Percentiles rank a stretch among this genome's conserved stretches.
Evolutionary conservation across 495 filamentous ascomycete species (phyloP).

Genomic region (Lepraria neglecta): DNA sequence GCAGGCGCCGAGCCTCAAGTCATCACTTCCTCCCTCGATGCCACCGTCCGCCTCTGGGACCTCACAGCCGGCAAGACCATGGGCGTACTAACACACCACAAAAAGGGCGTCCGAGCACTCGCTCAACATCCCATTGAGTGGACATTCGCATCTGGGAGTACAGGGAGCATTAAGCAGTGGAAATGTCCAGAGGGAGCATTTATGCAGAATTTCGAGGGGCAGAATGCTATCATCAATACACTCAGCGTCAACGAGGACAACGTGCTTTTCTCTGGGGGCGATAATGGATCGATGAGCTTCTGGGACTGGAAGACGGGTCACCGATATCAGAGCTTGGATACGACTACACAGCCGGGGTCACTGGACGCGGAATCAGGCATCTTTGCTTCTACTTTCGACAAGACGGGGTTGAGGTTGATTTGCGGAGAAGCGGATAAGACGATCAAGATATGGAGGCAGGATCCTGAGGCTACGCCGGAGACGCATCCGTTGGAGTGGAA

Average conservation of each 20-base stretch:
- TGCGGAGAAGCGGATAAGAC: conserved; percentile 97
- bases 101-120: conserved; percentile 88
- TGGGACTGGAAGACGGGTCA: conserved; percentile 99
- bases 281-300: conserved; percentile 94
- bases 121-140: conserved; percentile 87
- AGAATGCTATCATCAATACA: conserved; percentile 93
- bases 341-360: conserved; percentile 86
- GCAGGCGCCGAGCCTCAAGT: conserved; percentile 88
- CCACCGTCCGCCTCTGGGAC: conserved; percentile 92
- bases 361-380: conserved; percentile 91
- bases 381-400: conserved; percentile 87
- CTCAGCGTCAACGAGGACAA: conserved; percentile 91
- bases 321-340: conserved; percentile 79
- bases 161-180: conserved; percentile 97
- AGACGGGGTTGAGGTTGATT: conserved; percentile 80
- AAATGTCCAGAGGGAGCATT: conserved; percentile 97
- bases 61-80: conserved; percentile 93
- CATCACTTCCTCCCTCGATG: conserved; percentile 83
- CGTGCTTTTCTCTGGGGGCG: conserved; percentile 88
- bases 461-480: conserved; percentile 83
- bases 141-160: conserved; percentile 89
- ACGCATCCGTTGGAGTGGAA: conserved; percentile 92
- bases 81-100: conserved; percentile 95
- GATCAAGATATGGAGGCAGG: conserved; percentile 91
- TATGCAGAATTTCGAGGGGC: conserved; percentile 99